A percentile compares a stretch with the other conserved stretches of the same genome.
These are phyloP conservation scores for Neonectria punicea DNA, from an alignment of 2,329 filamentous ascomycete genomes.

Conservation along the genomic window DNA sequence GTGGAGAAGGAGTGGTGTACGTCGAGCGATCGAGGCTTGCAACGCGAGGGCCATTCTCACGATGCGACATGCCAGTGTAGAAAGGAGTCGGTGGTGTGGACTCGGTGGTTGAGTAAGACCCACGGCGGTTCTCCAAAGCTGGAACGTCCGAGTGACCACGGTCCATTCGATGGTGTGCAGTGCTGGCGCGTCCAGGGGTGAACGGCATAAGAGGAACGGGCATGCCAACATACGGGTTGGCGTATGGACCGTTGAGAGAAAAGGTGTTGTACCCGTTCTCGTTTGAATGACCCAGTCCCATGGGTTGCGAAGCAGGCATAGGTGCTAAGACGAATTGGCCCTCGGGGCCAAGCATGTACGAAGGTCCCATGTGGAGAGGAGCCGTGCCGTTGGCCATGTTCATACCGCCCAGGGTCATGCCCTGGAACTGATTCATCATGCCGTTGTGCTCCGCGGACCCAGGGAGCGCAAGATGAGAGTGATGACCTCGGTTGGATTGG, in stretches of 20 bases:
- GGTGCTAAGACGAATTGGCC: conserved; percentile 52
- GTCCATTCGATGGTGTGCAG: conserved; percentile 58
- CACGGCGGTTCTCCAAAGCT: conserved; percentile 71
- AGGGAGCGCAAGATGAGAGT: conserved; percentile 45
- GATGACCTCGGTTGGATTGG: conserved; percentile 44
- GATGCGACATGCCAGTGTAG: conserved; percentile 67
- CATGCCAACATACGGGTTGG: conserved; percentile 50
- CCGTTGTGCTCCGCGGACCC: conserved; percentile 45
- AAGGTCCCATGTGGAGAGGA: conserved; percentile 48
- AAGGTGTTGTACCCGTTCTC: conserved; percentile 49
- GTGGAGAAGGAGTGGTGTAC: conserved; percentile 74
- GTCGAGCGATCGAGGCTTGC: conserved; percentile 70
- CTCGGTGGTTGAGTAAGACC: conserved; percentile 75
- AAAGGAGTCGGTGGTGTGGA: conserved; percentile 74
- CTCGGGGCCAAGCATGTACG: conserved; percentile 53
- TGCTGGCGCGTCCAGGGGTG: conserved; percentile 61
- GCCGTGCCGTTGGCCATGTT: conserved; percentile 46
- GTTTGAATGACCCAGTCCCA: conserved; percentile 49
- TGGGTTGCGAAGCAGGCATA: conserved; percentile 48
- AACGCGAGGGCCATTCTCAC: conserved; percentile 69
- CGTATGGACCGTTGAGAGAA: conserved; percentile 48
- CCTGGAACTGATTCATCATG: conserved; percentile 50
- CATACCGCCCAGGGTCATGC: conserved; percentile 51
- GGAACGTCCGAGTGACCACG: conserved; percentile 65
- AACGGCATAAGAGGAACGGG: conserved; percentile 58